Conservation (phyloP, 148 eudicot genomes). For the Rhododendron williamsianum region DNA sequence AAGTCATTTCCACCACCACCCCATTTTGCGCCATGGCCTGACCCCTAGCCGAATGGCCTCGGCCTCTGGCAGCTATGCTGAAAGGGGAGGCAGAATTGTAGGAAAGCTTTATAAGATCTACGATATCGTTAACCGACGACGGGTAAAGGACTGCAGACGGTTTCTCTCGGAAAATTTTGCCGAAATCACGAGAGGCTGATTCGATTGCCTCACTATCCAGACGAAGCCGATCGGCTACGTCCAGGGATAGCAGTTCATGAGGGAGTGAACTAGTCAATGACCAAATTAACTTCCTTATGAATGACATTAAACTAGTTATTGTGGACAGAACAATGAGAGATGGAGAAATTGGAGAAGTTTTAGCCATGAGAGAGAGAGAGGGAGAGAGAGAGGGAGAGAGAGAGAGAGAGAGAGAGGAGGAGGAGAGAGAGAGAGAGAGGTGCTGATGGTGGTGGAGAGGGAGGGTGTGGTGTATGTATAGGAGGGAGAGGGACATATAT, state of each 20-base stretch:
- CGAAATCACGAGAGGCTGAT: constrained; percentile 59
- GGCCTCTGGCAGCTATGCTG: constrained; percentile 54
- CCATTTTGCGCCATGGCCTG: constrained; percentile 77
- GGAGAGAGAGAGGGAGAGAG: not conserved
- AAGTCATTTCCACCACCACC: constrained; percentile 65
- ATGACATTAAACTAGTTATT: constrained; percentile 28
- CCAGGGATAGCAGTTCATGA: constrained; percentile 20
- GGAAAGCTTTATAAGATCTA: constrained; percentile 38
- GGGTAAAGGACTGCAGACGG: constrained; percentile 67
- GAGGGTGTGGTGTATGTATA: not conserved
- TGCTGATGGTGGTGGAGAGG: not conserved
- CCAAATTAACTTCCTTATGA: constrained; percentile 20
- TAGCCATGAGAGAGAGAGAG: constrained; percentile 27
- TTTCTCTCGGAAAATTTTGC: constrained; percentile 25
- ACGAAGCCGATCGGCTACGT: constrained; percentile 25
- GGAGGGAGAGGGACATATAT: not conserved
- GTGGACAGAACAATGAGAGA: constrained; percentile 22
- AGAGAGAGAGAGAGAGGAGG: too few species aligned
- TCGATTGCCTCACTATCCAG: constrained; percentile 26
- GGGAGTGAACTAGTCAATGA: constrained; percentile 32
- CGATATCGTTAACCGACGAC: constrained; percentile 42
- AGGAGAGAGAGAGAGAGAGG: not conserved
- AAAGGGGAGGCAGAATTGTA: constrained; percentile 35
- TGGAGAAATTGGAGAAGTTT: constrained; percentile 12
- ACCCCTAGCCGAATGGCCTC: constrained; percentile 75